These are phyloP conservation scores for Brassica balearica DNA, from an alignment of 441 rosid genomes.

Conservation along the genomic window DNA sequence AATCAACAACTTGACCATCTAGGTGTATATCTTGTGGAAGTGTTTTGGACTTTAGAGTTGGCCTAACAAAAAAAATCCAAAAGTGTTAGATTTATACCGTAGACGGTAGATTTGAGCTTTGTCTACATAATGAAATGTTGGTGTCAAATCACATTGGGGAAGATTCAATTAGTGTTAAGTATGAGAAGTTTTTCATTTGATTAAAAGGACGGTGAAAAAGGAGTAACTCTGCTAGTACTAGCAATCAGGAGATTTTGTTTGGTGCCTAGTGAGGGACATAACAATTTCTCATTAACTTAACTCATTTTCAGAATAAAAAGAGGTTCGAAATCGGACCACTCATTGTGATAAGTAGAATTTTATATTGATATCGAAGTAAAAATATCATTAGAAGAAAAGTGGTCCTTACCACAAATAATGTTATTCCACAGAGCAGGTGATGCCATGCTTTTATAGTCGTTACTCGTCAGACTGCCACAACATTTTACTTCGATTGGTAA, in stretches of 20 bases:
- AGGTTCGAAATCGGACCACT: background rate
- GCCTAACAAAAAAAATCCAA: too few species aligned
- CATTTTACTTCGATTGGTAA: background rate
- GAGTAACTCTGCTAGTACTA: background rate
- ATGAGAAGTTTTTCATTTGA: too few species aligned
- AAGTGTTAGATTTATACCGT: too few species aligned
- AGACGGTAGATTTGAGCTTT: too few species aligned
- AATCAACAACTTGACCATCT: background rate
- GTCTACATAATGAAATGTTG: background rate
- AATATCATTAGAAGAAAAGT: background rate
- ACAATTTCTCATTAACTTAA: background rate
- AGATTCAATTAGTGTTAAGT: too few species aligned
- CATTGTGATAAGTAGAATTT: background rate
- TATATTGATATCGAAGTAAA: background rate
- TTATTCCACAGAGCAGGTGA: background rate
- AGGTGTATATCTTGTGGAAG: too few species aligned
- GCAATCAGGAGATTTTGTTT: background rate
- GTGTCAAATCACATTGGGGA: too few species aligned
- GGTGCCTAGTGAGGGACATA: background rate
- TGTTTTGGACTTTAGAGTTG: too few species aligned
- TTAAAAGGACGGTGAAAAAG: background rate
- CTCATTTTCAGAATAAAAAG: background rate
- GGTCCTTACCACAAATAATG: background rate
- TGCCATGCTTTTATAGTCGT: background rate
- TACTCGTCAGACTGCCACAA: background rate